A percentile compares a stretch with the other conserved stretches of the same genome.
Conservation (phyloP, 768 basidiomycete genomes). For the Leccinum incarnatum region DNA sequence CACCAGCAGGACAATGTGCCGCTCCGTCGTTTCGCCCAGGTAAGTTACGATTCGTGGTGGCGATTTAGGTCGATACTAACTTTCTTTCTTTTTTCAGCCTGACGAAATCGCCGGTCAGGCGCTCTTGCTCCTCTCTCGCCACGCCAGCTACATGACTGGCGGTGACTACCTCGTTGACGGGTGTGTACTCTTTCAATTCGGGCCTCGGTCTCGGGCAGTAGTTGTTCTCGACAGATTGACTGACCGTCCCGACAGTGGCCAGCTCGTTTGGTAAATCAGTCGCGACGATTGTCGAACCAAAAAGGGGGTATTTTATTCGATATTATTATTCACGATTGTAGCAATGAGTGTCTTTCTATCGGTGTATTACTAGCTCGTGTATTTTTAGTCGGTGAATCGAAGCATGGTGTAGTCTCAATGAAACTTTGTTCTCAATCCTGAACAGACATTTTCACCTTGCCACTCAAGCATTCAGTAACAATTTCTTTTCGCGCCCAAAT, state of each 20-base stretch:
- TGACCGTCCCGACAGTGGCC: constrained; percentile 15
- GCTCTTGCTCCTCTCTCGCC: constrained; percentile 49
- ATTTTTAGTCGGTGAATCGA: neutral
- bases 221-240: too few relatives aligned
- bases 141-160: constrained; percentile 57
- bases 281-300: neutral
- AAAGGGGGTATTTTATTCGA: neutral
- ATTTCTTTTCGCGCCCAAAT: too few relatives aligned
- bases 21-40: constrained; percentile 56
- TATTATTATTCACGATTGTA: neutral
- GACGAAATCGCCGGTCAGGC: constrained; percentile 57
- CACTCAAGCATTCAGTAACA: too few relatives aligned
- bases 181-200: constrained; percentile 30
- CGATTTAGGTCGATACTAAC: neutral
- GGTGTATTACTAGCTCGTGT: neutral
- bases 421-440: too few relatives aligned
- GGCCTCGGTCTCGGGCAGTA: too few relatives aligned
- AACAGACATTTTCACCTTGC: too few relatives aligned
- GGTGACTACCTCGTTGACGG: constrained; percentile 56
- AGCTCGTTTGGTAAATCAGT: constrained; percentile 29
- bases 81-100: constrained; percentile 34
- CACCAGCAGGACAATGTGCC: constrained; percentile 52
- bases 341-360: too few relatives aligned
- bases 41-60: constrained; percentile 1
- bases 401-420: neutral